Percentiles rank a stretch among this genome's conserved stretches.
Evolutionary conservation across 2,329 filamentous ascomycete genomes (phyloP).

Genomic region (Reticulascus tulasneorum): DNA sequence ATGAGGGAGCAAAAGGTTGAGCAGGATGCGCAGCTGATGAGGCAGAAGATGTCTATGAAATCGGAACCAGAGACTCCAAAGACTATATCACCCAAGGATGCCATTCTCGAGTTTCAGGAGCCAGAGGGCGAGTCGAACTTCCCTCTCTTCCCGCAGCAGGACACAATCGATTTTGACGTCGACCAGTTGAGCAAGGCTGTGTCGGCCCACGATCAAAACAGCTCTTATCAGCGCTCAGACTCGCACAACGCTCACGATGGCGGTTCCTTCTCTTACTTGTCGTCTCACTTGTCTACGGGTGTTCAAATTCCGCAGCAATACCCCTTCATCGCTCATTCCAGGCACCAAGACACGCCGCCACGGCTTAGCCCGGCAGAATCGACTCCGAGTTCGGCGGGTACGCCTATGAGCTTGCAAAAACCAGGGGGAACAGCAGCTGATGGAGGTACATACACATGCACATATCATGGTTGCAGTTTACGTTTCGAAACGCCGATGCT

Average conservation of each 20-base stretch:
- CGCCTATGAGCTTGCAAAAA: conserved; percentile 34
- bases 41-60: conserved; percentile 35
- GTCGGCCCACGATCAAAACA: neutral
- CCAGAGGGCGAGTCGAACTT: conserved; percentile 65
- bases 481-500: conserved; percentile 85
- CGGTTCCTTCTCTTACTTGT: conserved; percentile 21
- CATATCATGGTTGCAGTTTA: conserved; percentile 83
- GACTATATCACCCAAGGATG: conserved; percentile 94
- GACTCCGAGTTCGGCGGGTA: conserved; percentile 23
- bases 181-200: conserved; percentile 29
- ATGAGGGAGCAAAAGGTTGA: conserved; percentile 60
- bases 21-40: conserved; percentile 48
- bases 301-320: conserved; percentile 48
- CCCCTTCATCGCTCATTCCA: conserved; percentile 39
- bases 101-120: conserved; percentile 79
- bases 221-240: neutral
- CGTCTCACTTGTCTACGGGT: conserved; percentile 31
- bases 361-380: conserved; percentile 41
- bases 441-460: conserved; percentile 90
- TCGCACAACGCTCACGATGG: neutral
- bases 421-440: conserved; percentile 67
- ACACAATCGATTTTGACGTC: conserved; percentile 39
- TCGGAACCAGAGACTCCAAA: conserved; percentile 55
- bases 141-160: conserved; percentile 67
- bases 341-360: conserved; percentile 29